phyloP scores from a whole-genome alignment of 495 filamentous ascomycete genomes.

The Chaetomium fimeti region DNA sequence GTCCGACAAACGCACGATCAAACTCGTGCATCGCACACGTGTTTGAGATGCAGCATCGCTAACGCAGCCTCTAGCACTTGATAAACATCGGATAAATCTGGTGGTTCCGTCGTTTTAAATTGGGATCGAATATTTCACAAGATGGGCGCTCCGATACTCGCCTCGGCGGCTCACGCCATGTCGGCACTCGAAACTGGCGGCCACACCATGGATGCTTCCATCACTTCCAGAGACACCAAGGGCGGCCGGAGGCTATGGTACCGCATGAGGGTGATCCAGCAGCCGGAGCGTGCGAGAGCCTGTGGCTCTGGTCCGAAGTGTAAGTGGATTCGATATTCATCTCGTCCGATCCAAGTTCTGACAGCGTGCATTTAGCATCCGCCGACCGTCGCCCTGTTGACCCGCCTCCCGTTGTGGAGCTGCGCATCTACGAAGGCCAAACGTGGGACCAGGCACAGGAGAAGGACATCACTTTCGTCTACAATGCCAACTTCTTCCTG shows the following conservation, averaged over 20 bases:
- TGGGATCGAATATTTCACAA: neutral
- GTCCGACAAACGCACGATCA: neutral
- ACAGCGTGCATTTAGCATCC: constrained; percentile 66
- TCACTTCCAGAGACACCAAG: constrained; percentile 61
- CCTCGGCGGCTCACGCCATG: constrained; percentile 32
- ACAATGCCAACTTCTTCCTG: constrained; percentile 97
- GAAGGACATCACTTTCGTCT: constrained; percentile 82
- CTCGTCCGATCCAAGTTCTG: constrained; percentile 16
- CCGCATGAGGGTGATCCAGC: constrained; percentile 81
- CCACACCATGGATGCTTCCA: constrained; percentile 19
- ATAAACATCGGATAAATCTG: neutral
- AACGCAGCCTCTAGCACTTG: neutral
- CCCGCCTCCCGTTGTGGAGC: constrained; percentile 92
- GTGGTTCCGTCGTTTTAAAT: neutral
- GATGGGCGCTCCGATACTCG: constrained; percentile 37
- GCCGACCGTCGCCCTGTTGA: constrained; percentile 96
- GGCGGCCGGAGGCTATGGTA: constrained; percentile 82
- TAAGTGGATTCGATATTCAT: constrained; percentile 45
- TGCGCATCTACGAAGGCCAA: constrained; percentile 83
- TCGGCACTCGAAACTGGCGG: constrained; percentile 26
- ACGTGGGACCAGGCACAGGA: constrained; percentile 55
- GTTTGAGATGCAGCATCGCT: neutral
- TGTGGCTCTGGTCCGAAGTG: constrained; percentile 95
- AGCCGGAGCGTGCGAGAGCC: constrained; percentile 91
- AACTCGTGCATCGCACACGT: neutral